Base-by-base conservation (phyloP, 805 yeast genomes). In the Komagataella mondaviorum region DNA sequence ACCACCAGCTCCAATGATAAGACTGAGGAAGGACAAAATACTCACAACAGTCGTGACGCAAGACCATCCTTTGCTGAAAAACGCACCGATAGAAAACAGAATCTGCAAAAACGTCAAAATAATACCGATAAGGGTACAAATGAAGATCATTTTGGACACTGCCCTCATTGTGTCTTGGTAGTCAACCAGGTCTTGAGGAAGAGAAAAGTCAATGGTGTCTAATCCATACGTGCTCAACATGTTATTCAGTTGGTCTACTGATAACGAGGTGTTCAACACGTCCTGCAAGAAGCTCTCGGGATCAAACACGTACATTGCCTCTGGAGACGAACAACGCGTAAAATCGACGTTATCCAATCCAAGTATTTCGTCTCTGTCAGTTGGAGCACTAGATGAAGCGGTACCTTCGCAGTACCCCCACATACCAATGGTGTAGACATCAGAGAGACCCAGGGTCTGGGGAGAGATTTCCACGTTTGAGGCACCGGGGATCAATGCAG, bases 121-220 rank as follows among this genome's bases (percentile, higher is more conserved):
- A 57, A 85, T 69, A 62, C 80, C 73, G 56, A 73, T 66, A 54
- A 75, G 51, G 63, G 80, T 62, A 63, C 77, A 66, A 62, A 79
- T 63, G 66, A 85, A 85, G 59, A 83, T 76, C 49, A 85, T 78
- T 55, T 73, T 72, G 2, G 81, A 76, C 10, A 80, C 65, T 30
- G 59, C 63, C 55, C 76, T 71, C 51, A 79, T 70, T 3, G 73
- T 62, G 5, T 60, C 62, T 53, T 76, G 59, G 55, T 81, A 76
- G 16, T 69, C 60, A 47, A 73, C 63, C 51, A 88, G 63, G 23
- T 71, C 66, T 3, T 71, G 69, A 1, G 96, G 93, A 48, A 88
- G 63, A 2, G 64, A 54, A 49, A 82, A 62, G 51, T 60, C 66
- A 4, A 61, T 63, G 12, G 24, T 20, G 10, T 24, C 10, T 18